Conservation (phyloP, 768 basidiomycete genomes). For the Kwoniella sp. region DNA sequence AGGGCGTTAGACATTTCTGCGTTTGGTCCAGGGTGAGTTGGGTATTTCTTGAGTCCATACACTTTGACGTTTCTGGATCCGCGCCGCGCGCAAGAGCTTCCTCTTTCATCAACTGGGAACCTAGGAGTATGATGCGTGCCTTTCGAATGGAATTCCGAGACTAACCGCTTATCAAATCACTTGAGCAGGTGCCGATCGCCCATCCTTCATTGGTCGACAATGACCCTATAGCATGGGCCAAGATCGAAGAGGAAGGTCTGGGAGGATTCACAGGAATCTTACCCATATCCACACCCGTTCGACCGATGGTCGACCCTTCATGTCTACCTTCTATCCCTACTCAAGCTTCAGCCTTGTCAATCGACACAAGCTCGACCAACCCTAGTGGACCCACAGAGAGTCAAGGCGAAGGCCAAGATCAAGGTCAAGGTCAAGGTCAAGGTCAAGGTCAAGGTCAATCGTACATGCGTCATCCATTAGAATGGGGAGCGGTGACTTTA, state of each 20-base stretch:
- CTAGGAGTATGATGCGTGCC: too few relatives aligned
- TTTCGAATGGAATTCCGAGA: too few relatives aligned
- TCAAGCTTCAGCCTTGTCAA: neutral
- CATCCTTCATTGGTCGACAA: slow-evolving; percentile 49
- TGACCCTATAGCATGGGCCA: slow-evolving; percentile 42
- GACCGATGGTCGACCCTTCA: slow-evolving; percentile 9
- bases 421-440: too few relatives aligned
- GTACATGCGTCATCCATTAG: slow-evolving; percentile 2
- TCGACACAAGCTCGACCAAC: neutral
- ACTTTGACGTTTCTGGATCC: too few relatives aligned
- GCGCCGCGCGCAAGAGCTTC: too few relatives aligned
- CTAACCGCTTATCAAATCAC: neutral
- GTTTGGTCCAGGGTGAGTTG: slow-evolving; percentile 54
- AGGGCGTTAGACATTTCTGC: slow-evolving; percentile 49
- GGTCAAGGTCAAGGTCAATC: neutral
- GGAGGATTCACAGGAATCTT: slow-evolving; percentile 51
- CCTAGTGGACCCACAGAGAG: neutral
- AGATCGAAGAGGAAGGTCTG: slow-evolving; percentile 47
- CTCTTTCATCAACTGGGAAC: too few relatives aligned
- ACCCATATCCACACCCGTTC: slow-evolving; percentile 9
- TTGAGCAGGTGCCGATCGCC: slow-evolving; percentile 47
- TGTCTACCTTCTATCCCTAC: slow-evolving; percentile 2
- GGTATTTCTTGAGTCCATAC: too few relatives aligned
- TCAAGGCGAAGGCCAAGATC: too few relatives aligned
- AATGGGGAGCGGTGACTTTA: slow-evolving; percentile 9